Evolutionary conservation across 306 rosid species (phyloP), one percentile per base, ranked within the genome.

Genomic region (Clitoria ternatea): DNA sequence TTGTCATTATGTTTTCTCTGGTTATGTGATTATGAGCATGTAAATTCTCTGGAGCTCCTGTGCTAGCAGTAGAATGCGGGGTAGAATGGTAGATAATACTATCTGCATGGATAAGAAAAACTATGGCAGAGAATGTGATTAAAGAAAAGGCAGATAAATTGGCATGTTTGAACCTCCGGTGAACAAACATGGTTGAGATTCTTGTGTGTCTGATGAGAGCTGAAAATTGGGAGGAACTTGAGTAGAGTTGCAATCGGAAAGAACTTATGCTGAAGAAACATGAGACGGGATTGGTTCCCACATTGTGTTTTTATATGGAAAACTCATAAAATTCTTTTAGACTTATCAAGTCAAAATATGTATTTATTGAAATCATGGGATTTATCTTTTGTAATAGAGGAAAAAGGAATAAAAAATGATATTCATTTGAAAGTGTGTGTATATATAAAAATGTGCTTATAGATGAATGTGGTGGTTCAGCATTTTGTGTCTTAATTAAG

Each of bases 31-130:
- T 50, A 7, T 57, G 72, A 60, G 47, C 26, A 13, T 40, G 26
- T 26, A 69, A 50, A 27, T 74, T 52, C 24, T 63, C 50, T 44
- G 50, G 45, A 73, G 3, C 35, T 17, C 3, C 43, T 33, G 5
- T 36, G 1, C 29, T 73, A 17, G 53, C 32, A 12, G 40, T 63
- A 13, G 54, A 39, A 22, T 17, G 56, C 6, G 63, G 20, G 0
- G 77, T 80, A 63, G 50, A 23, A 23, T 56, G 50, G 61, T 53
- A 76, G 70, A 70, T 56, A 14, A 70, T 26, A 9, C 35, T 29
- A 22, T 76, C 77, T 54, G 69, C 57, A 64, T 45, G 59, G 17
- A 83, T 19, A 36, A 87, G 54, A 54, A 85, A 74, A 72, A 79
- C 40, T 48, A 76, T 66, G n/a, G 83, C 80, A 57, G 56, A 79